phyloP scores from a whole-genome alignment of 306 rosid genomes.

The Adenanthera pavonina region DNA sequence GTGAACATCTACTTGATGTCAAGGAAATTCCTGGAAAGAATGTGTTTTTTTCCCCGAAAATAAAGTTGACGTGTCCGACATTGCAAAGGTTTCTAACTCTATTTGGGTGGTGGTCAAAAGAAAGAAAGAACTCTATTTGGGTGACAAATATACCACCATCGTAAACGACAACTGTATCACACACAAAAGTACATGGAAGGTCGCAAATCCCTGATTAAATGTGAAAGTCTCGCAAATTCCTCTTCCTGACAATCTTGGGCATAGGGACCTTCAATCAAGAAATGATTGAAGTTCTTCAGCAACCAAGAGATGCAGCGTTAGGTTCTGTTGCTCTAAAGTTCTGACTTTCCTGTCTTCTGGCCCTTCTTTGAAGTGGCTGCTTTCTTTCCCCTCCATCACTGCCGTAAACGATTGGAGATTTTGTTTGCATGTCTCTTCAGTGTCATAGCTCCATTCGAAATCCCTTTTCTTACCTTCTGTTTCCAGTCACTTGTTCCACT shows the following conservation, averaged over 20 bases:
- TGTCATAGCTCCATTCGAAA: conserved; percentile 53
- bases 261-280: conserved; percentile 5
- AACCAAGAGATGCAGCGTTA: conserved; percentile 20
- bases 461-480: conserved; percentile 55
- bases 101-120: background rate
- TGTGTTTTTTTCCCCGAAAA: too few species aligned
- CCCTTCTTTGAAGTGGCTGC: conserved; percentile 55
- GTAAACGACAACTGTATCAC: background rate
- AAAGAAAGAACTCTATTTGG: background rate
- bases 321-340: conserved; percentile 56
- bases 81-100: background rate
- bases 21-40: background rate
- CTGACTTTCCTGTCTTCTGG: conserved; percentile 60
- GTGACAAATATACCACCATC: background rate
- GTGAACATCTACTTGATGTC: too few species aligned
- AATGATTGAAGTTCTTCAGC: conserved; percentile 30
- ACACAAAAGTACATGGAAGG: conserved; percentile 26
- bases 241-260: conserved; percentile 21
- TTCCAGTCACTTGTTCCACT: conserved; percentile 65
- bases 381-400: conserved; percentile 71
- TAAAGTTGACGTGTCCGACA: too few species aligned
- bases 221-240: conserved; percentile 33
- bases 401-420: conserved; percentile 55
- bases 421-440: conserved; percentile 72
- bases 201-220: conserved; percentile 31